phyloP scores from a whole-genome alignment of 495 filamentous ascomycete species.

The Lasiosphaeria hispida region DNA sequence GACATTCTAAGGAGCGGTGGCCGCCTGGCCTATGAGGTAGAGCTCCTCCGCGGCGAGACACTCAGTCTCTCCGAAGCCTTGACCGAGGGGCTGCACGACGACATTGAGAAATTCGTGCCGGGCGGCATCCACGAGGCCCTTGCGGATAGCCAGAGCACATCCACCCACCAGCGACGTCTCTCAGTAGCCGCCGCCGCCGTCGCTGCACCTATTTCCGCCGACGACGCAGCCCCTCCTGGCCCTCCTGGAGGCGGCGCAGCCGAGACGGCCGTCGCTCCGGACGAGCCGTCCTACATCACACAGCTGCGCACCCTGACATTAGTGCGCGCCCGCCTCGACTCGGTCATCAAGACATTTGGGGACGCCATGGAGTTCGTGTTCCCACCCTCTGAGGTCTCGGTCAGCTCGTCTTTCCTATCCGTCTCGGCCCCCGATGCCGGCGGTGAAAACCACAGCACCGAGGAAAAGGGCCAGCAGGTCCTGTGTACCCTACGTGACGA shows the following conservation, averaged over 20 bases:
- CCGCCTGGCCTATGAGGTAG: slow-evolving; percentile 90
- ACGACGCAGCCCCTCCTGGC: slow-evolving; percentile 5
- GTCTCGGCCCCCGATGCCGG: slow-evolving; percentile 73
- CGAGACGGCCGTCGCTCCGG: slow-evolving; percentile 16
- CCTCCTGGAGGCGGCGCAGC: slow-evolving; percentile 7
- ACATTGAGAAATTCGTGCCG: slow-evolving; percentile 68
- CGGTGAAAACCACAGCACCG: slow-evolving; percentile 60
- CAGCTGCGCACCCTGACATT: slow-evolving; percentile 77
- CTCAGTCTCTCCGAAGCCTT: slow-evolving; percentile 73
- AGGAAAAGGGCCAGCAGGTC: slow-evolving; percentile 76
- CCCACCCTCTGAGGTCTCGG: slow-evolving; percentile 71
- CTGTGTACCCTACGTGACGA: slow-evolving; percentile 67
- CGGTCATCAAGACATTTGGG: slow-evolving; percentile 84
- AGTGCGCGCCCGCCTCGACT: slow-evolving; percentile 78
- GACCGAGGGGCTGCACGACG: slow-evolving; percentile 63
- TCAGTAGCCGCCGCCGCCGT: slow-evolving; percentile 19
- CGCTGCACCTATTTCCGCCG: slow-evolving; percentile 10
- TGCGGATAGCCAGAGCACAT: not conserved
- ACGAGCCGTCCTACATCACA: slow-evolving; percentile 68
- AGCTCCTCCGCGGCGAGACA: slow-evolving; percentile 84
- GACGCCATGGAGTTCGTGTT: slow-evolving; percentile 92
- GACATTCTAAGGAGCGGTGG: slow-evolving; percentile 87
- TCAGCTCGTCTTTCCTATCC: slow-evolving; percentile 74
- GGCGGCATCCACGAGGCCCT: slow-evolving; percentile 31
- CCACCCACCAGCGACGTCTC: slow-evolving; percentile 28